Evolutionary conservation across 1,139 yeast species (phyloP).

Genomic region (Debaryomycetaceae sp.): DNA sequence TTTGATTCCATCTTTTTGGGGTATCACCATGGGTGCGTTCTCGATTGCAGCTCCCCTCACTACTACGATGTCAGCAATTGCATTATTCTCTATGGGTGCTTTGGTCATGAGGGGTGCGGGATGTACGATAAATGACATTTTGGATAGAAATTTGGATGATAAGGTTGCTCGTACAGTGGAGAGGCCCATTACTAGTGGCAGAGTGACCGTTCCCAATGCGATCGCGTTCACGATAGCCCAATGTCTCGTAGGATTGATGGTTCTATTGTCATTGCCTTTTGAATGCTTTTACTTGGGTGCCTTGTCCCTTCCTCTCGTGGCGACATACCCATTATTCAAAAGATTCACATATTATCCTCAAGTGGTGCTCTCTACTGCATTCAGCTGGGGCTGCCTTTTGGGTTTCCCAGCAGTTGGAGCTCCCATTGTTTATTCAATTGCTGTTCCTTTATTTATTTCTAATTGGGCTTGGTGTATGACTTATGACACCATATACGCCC

Average conservation of each 20-base stretch:
- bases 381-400: constrained; percentile 90
- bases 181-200: constrained; percentile 87
- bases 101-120: constrained; percentile 97
- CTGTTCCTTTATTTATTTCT: constrained; percentile 73
- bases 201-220: constrained; percentile 73
- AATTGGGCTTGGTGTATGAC: constrained; percentile 92
- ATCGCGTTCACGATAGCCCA: constrained; percentile 71
- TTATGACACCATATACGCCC: constrained; percentile 95
- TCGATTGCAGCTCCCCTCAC: constrained; percentile 64
- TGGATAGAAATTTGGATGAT: constrained; percentile 78
- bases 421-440: constrained; percentile 67
- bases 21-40: constrained; percentile 82
- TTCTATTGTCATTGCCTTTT: constrained; percentile 68
- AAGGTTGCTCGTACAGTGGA: constrained; percentile 84
- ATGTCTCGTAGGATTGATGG: constrained; percentile 70
- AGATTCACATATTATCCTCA: constrained; percentile 96
- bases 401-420: constrained; percentile 96
- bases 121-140: constrained; percentile 87
- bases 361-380: constrained; percentile 72
- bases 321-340: constrained; percentile 88
- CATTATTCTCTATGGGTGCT: constrained; percentile 78
- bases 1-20: constrained; percentile 77
- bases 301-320: constrained; percentile 72
- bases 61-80: constrained; percentile 55
- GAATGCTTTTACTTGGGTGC: constrained; percentile 86